These are phyloP conservation scores for Pterula multifida DNA, from an alignment of 1,284 basidiomycete genomes.

Conservation along the genomic window DNA sequence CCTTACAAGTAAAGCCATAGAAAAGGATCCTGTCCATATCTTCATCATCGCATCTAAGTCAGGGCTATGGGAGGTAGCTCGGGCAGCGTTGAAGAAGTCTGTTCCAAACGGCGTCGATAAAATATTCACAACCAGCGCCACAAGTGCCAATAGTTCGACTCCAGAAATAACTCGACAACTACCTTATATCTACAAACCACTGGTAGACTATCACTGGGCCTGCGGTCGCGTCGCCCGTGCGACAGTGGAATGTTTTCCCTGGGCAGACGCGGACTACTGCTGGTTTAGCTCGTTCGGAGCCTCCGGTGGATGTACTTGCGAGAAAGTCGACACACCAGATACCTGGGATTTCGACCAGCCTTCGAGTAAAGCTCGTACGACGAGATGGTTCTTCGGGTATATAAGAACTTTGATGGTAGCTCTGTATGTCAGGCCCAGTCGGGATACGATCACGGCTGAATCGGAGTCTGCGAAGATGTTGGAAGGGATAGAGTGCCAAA, in stretches of 20 bases:
- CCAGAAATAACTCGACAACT: neutral
- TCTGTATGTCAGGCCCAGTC: neutral
- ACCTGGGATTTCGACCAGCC: neutral
- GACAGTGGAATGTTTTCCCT: neutral
- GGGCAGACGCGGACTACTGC: neutral
- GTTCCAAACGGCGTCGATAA: neutral
- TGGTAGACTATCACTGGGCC: neutral
- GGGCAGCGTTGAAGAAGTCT: neutral
- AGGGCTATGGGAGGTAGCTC: neutral
- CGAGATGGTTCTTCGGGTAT: conserved; percentile 1
- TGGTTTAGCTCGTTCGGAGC: neutral
- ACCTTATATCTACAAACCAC: neutral
- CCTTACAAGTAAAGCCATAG: neutral
- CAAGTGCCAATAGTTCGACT: neutral
- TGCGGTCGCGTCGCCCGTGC: neutral
- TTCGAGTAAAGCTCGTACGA: neutral
- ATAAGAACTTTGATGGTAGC: neutral
- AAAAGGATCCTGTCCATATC: neutral
- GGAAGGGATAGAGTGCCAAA: neutral
- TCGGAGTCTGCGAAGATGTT: neutral
- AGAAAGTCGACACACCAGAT: conserved; percentile 1
- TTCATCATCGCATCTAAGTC: neutral
- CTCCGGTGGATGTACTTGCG: neutral
- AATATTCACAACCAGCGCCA: neutral
- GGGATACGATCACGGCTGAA: neutral